phyloP scores from a whole-genome alignment of 495 filamentous ascomycete species.

The Penicillium cinerascens region DNA sequence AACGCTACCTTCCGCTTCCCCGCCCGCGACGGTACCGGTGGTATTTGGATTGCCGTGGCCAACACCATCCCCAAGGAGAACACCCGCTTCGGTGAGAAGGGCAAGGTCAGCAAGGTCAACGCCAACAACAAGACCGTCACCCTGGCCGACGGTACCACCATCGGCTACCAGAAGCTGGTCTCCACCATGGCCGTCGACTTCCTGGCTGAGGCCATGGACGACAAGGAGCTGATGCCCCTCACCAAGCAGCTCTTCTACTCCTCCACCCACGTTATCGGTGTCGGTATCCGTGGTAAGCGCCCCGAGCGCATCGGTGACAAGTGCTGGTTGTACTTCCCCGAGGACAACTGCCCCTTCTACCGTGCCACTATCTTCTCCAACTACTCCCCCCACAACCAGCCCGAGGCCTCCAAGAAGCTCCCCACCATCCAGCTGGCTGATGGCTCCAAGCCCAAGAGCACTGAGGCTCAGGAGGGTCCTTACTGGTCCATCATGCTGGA shows the following conservation, averaged over 20 bases:
- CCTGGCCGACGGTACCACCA: slow-evolving; percentile 80
- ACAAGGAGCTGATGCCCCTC: slow-evolving; percentile 74
- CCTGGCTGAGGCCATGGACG: slow-evolving; percentile 81
- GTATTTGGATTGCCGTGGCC: slow-evolving; percentile 98
- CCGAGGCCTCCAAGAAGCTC: slow-evolving; percentile 74
- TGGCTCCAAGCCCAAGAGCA: slow-evolving; percentile 69
- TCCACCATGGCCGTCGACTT: slow-evolving; percentile 95
- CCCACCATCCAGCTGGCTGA: slow-evolving; percentile 81
- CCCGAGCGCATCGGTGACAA: slow-evolving; percentile 99
- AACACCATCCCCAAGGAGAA: slow-evolving; percentile 91
- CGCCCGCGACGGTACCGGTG: slow-evolving; percentile 89
- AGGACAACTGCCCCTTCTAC: slow-evolving; percentile 99
- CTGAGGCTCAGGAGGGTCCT: slow-evolving; percentile 72
- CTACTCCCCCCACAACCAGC: slow-evolving; percentile 99
- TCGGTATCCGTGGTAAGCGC: slow-evolving; percentile 86
- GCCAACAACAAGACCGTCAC: slow-evolving; percentile 77
- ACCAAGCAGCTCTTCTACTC: slow-evolving; percentile 96
- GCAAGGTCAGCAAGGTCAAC: slow-evolving; percentile 80
- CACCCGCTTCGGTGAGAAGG: slow-evolving; percentile 81
- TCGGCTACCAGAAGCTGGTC: slow-evolving; percentile 88
- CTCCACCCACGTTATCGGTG: slow-evolving; percentile 93
- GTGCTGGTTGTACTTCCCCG: slow-evolving; percentile 99
- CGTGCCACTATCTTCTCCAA: slow-evolving; percentile 99
- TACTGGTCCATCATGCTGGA: slow-evolving; percentile 99
- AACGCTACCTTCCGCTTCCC: slow-evolving; percentile 99